Evolutionary conservation across 345 rosid species (phyloP).

Genomic region (Lenwebbia sp.): DNA sequence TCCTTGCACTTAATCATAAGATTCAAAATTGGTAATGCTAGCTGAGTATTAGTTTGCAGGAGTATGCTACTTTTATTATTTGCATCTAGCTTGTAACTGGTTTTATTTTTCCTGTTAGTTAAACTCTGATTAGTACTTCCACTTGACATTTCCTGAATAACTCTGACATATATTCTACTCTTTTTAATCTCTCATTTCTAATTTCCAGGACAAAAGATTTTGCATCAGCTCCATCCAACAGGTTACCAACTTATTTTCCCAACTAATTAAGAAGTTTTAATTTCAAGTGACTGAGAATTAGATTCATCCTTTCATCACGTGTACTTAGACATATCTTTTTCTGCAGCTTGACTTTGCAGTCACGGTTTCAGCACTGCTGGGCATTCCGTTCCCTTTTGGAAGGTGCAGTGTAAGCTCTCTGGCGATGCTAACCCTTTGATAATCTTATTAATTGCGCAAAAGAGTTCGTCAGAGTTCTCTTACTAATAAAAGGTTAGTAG

Average conservation of each 20-base stretch:
- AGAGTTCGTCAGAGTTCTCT: not conserved
- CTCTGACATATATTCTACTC: not conserved
- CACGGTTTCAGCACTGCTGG: slow-evolving; percentile 80
- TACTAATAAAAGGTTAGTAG: not conserved
- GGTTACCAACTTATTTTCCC: slow-evolving; percentile 24
- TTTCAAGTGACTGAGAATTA: not conserved
- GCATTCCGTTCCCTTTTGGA: slow-evolving; percentile 93
- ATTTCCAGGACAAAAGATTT: slow-evolving; percentile 45
- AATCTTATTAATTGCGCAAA: not conserved
- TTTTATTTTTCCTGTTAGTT: not conserved
- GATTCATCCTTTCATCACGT: not conserved
- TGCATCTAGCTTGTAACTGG: not conserved
- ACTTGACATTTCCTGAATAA: not conserved
- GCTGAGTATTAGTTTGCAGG: not conserved
- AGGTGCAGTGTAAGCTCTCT: slow-evolving; percentile 85
- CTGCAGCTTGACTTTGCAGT: slow-evolving; percentile 93
- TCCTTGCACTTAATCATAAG: no score
- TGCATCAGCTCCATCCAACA: slow-evolving; percentile 71
- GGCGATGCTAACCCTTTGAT: slow-evolving; percentile 3
- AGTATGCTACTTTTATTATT: not conserved
- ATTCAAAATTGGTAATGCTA: not conserved
- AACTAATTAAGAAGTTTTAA: not conserved
- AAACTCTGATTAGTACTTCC: not conserved
- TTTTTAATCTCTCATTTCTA: not conserved
- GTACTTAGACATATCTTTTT: not conserved